Evolutionary conservation across 768 basidiomycete genomes (phyloP), one percentile per base, ranked within the genome.

Genomic region (Amanita inopinata): DNA sequence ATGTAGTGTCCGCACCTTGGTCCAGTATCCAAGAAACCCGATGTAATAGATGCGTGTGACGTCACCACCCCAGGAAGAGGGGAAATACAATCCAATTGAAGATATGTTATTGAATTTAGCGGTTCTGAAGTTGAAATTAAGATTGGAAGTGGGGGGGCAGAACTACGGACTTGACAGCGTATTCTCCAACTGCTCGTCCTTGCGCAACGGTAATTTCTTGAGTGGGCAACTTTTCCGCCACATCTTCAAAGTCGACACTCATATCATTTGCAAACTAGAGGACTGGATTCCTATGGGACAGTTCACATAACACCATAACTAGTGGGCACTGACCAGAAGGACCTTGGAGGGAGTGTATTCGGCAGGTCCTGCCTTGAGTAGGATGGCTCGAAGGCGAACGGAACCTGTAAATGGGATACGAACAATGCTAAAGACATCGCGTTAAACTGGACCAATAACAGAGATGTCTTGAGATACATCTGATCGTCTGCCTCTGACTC

Each of bases 401-500:
- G 84, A 80, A 6, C 85, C 83, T 0, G 83, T 90, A 60, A 96
- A 94, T 1, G 92, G 91, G 19, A 96, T 58, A 37, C 83, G 83
- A 39, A 91, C 61, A 50, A 90, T 88, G 52, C 87, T 89, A 20
- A 17, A 24, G 44, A 28, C 15, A 24, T n/a, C 15, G 6, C 33
- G 25, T 44, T 53, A 40, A 52, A 40, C 38, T 34, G 8, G 25
- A 17, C 3, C n/a, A 18, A 33, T 18, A 38, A 25, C 2, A 36
- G 22, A n/a, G 24, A 32, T n/a, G 17, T n/a, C 35, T 4, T 33
- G 28, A 25, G 25, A 18, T 59, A 88, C 87, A 96, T 60, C 59
- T 90, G 84, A 55, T 93, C 91, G 60, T 94, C 92, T 24, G 84
- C 83, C 49, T 96, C 92, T 12, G 88, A 91, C 60, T 91, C 84